Base-by-base conservation (phyloP, 2,329 filamentous ascomycete species). In the Camptophora hylomeconis region DNA sequence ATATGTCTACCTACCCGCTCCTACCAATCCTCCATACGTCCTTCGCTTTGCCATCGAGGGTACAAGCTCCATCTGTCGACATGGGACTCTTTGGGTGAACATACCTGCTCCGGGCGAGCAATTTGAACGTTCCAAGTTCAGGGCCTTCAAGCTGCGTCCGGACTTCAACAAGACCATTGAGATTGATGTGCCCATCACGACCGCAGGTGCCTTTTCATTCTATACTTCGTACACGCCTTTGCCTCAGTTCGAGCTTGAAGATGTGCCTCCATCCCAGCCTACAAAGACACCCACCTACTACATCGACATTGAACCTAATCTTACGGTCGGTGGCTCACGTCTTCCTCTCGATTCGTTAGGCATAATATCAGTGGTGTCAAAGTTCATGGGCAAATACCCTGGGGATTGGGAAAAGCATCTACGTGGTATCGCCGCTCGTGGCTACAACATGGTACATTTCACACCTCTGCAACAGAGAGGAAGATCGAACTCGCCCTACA, bases 361-460 rank as follows among this genome's bases (percentile, higher is more conserved):
- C 9, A 70, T 94, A 41, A 92, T 94, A 58, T 95, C 89, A 7
- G 69, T 87, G 32, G 81, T 98, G 39, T 94, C 87, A 50, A 98
- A 98, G 58, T 94, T 94, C 59, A 92, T 98, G 82, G 89, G 89
- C 38, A 75, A 77, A 48, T 93, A 89, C 49, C 83, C 87, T 0
- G 65, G 65, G 10, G 81, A 93, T 47, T 98, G 87, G 86, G 74
- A 94, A 50, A 78, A 73, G 28, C 87, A 95, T 52, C 61, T 98
- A 33, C 68, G 70, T 32, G 86, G 89, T 16, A 93, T 98, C 51
- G 80, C 81, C 51, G 73, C 80, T 46, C 71, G 89, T 37, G 86
- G 86, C 24, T 98, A 98, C 66, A 98, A 98, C 59, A 94, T 95
- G 84, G 75, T 98, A 36, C 89, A 98, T 55, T 98, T 98, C 54